Evolutionary conservation across 2,329 filamentous ascomycete species (phyloP), one percentile per base, ranked within the genome.

Genomic region (Ophidiomyces ophidiicola): DNA sequence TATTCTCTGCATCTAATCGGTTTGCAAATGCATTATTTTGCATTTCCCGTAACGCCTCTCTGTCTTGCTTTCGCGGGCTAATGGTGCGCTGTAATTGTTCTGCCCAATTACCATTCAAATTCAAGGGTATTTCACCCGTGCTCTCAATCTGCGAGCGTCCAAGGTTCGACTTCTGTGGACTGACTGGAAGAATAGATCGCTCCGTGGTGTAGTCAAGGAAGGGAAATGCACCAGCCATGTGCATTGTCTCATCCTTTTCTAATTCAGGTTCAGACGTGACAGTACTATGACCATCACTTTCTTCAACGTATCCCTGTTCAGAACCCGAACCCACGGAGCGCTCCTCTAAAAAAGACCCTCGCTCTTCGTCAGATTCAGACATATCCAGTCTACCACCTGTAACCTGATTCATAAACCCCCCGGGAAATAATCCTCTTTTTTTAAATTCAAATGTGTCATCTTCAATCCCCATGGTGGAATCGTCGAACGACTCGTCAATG

Each of bases 31-130:
- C 68, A 43, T 73, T 71, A 28, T 66, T 68, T 50, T 78, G 80
- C 62, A 64, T 80, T 66, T 70, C 78, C 62, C 63, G 69, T 23
- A 90, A 67, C 19, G 79, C 80, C 43, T 73, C 70, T 46, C 88
- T 82, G 63, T 94, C 82, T 53, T 90, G 80, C 66, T 96, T 96
- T 55, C 83, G 78, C 4, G 90, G 88, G 53, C 85, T 94, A 50
- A 96, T 85, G 4, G 90, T 96, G 49, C 86, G 86, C 58, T 86
- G 83, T 47, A 98, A 70, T 66, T 94, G 87, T 50, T 90, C 82
- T 50, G 86, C 81, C 90, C 90, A 98, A 57, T 94, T 82, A 44
- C 87, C 83, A 39, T 80, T 82, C 47, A 73, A 67, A 50, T 68
- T 61, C 36, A 69, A 65, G 45, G 64, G 59, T 42, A 61, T 57